Conservation (phyloP, 129 eudicot genomes). For the Escallonia rubra region DNA sequence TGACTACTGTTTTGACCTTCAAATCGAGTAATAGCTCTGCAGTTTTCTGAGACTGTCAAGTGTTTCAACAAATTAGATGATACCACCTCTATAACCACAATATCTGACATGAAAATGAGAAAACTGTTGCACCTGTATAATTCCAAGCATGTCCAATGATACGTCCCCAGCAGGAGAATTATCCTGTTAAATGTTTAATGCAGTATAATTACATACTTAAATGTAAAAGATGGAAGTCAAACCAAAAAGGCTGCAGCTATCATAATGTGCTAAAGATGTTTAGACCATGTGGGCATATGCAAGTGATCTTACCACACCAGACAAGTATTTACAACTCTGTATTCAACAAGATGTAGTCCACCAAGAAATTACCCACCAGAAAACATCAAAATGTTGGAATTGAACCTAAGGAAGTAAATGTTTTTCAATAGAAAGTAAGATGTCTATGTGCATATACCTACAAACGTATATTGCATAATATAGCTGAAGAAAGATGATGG, state of each 20-base stretch:
- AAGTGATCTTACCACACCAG: no score
- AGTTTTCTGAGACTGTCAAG: constrained; percentile 80
- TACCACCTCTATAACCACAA: neutral
- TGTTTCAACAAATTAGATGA: constrained; percentile 6
- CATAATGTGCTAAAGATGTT: no score
- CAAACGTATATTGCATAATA: no score
- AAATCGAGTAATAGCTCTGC: constrained; percentile 97
- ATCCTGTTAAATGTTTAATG: constrained; percentile 36
- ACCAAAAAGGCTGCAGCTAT: neutral
- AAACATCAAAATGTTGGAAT: no score
- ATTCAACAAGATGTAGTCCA: no score
- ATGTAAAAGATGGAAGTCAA: neutral
- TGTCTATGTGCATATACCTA: no score
- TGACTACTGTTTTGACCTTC: constrained; percentile 57
- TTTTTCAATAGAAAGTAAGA: no score
- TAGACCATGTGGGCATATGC: no score
- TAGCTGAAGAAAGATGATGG: no score
- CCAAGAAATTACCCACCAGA: no score
- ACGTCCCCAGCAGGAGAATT: constrained; percentile 35
- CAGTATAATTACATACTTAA: neutral
- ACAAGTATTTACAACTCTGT: no score
- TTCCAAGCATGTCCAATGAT: constrained; percentile 89
- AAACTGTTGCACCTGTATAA: constrained; percentile 59
- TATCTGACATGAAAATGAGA: neutral
- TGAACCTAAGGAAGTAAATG: no score